These are phyloP conservation scores for Cercophora newfieldiana DNA, from an alignment of 495 filamentous ascomycete species.

Conservation along the genomic window DNA sequence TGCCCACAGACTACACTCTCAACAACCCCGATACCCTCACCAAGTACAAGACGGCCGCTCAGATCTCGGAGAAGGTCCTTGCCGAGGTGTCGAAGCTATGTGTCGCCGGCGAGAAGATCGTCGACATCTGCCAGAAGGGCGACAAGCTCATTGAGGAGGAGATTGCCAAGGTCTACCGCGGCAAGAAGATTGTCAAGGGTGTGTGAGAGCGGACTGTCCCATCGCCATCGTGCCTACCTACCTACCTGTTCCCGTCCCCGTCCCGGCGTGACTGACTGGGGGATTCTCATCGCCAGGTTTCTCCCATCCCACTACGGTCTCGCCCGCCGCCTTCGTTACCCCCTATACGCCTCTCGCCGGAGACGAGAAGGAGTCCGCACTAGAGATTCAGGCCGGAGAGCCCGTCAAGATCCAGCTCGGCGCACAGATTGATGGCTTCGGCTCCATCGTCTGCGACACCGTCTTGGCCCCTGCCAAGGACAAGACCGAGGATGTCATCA, in stretches of 20 bases:
- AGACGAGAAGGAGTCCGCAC: conserved; percentile 79
- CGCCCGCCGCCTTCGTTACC: conserved; percentile 89
- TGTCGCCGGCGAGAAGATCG: conserved; percentile 82
- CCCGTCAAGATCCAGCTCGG: conserved; percentile 94
- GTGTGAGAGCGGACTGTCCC: conserved; percentile 20
- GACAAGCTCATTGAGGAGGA: conserved; percentile 95
- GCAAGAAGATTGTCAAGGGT: conserved; percentile 95
- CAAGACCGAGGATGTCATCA: conserved; percentile 56
- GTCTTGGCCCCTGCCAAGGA: conserved; percentile 67
- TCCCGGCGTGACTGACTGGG: background rate
- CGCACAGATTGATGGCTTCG: conserved; percentile 96
- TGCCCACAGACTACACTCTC: conserved; percentile 76
- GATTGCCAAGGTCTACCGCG: conserved; percentile 92
- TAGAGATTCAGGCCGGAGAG: conserved; percentile 77
- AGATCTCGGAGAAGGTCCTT: conserved; percentile 92
- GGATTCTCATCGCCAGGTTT: conserved; percentile 57
- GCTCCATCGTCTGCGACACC: conserved; percentile 93
- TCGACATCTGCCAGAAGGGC: conserved; percentile 90
- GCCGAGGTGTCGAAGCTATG: conserved; percentile 81
- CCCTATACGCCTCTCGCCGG: conserved; percentile 90
- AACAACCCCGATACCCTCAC: conserved; percentile 96
- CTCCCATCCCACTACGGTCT: conserved; percentile 92
- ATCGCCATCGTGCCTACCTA: background rate
- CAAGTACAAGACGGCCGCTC: conserved; percentile 96
- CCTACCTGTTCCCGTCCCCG: background rate